Conservation (phyloP, 257 asterid genomes). For the Solanum rostratum region DNA sequence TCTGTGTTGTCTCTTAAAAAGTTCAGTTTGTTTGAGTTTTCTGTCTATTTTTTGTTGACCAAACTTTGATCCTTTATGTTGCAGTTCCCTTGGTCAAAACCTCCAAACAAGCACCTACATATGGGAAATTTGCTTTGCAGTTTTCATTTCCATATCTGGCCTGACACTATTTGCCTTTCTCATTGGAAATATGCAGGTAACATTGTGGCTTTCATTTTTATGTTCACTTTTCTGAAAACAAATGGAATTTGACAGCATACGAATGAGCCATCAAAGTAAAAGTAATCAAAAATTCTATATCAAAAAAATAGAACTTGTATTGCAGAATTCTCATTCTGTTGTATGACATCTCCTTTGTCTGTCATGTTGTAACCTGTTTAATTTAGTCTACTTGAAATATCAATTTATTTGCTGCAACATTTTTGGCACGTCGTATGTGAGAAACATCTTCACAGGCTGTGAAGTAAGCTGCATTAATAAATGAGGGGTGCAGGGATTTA, state of each 20-base stretch:
- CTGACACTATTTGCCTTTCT: slow-evolving; percentile 86
- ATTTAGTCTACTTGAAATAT: neutral
- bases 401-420: neutral
- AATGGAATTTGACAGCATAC: neutral
- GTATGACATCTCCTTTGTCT: neutral
- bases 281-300: neutral
- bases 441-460: neutral
- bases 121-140: slow-evolving; percentile 97
- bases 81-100: slow-evolving; percentile 98
- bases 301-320: neutral
- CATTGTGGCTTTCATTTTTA: neutral
- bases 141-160: slow-evolving; percentile 79
- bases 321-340: neutral
- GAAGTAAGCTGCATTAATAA: neutral
- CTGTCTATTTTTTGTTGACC: neutral
- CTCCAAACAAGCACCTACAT: slow-evolving; percentile 82
- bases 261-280: neutral
- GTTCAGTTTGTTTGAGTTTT: neutral
- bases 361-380: neutral
- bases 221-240: neutral
- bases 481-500: neutral
- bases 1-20: neutral
- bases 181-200: slow-evolving; percentile 98
- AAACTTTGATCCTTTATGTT: neutral
- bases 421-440: neutral